Conservation (phyloP, 352 stramenopile genomes). For the Phytopythium sindhum region DNA sequence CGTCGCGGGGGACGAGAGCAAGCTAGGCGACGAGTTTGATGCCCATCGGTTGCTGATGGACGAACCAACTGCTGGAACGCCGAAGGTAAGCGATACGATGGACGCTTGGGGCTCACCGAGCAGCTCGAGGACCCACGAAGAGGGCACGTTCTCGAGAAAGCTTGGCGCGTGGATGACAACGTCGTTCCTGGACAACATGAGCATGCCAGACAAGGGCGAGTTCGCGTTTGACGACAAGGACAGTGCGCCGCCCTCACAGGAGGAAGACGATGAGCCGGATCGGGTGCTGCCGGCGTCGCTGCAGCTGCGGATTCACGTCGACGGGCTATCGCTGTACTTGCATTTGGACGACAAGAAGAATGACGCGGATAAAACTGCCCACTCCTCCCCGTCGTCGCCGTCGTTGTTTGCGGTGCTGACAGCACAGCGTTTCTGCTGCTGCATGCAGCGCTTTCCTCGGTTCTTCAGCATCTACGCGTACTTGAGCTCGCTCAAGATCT, state of each 20-base stretch:
- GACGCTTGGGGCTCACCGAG: slow-evolving; percentile 9
- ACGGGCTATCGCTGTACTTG: slow-evolving; percentile 63
- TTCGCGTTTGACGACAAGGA: slow-evolving; percentile 6
- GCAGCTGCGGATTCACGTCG: slow-evolving; percentile 72
- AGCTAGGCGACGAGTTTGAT: background rate
- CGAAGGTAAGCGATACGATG: background rate
- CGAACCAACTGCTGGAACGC: background rate
- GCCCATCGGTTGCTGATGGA: background rate
- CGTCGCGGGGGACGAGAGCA: background rate
- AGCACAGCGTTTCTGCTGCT: slow-evolving; percentile 68
- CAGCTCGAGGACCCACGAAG: slow-evolving; percentile 16
- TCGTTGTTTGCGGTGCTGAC: slow-evolving; percentile 38
- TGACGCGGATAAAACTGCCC: slow-evolving; percentile 17
- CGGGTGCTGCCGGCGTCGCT: slow-evolving; percentile 41
- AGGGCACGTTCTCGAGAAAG: slow-evolving; percentile 41
- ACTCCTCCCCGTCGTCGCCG: slow-evolving; percentile 30
- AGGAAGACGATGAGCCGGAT: slow-evolving; percentile 22
- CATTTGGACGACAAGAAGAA: slow-evolving; percentile 39
- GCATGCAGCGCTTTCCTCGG: slow-evolving; percentile 64
- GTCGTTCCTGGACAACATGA: slow-evolving; percentile 48
- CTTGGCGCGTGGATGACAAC: slow-evolving; percentile 54
- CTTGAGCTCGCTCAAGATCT: slow-evolving; percentile 70
- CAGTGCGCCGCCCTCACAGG: slow-evolving; percentile 13
- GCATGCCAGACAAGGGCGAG: slow-evolving; percentile 17
- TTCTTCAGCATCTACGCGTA: slow-evolving; percentile 72